Evolutionary conservation across 768 basidiomycete species (phyloP), one percentile per base, ranked within the genome.

Genomic region (Neoboletus brunneissimus): DNA sequence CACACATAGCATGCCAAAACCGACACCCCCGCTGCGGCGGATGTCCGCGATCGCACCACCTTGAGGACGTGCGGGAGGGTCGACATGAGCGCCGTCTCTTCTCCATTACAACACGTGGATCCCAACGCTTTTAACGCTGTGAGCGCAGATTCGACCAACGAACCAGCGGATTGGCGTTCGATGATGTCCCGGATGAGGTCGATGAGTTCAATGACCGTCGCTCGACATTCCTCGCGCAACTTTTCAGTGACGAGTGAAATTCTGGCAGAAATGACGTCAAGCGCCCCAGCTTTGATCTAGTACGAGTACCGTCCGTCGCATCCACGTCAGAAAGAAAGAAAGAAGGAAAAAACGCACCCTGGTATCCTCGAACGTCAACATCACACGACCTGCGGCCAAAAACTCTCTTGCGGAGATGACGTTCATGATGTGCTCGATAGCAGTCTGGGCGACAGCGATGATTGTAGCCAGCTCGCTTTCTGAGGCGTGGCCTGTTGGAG

Each of bases 371-470:
- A 80, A 84, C 29, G 77, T 70, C 13, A 91, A 63, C 72, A 91
- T 84, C 2, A 76, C 72, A 20, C 81, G 54, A 6, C 84, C 73
- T 6, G 88, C 79, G 27, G 69, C 64, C 51, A 90, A 72, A 72
- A 96, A 95, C 61, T 87, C 82, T 31, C 73, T 68, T 3, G 87
- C 92, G 9, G 87, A 80, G 73, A 95, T 85, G 42, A 84, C 79
- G 23, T 70, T 76, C 50, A 93, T 78, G 2, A 82, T 74, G 45
- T 76, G 79, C 16, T 73, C 77, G 48, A 91, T 72, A 4, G 84
- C 78, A 18, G 68, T 60, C 27, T 82, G 79, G 23, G 86, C 81
- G 16, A 75, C 75, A 18, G 72, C 61, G 5, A 74, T 67, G 29
- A 88, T 75, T 5, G 81, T 75, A 5, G 73, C 75, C n/a, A 76